Conservation (phyloP, 2,329 filamentous ascomycete species). For the Chrysoporthe austroafricana region DNA sequence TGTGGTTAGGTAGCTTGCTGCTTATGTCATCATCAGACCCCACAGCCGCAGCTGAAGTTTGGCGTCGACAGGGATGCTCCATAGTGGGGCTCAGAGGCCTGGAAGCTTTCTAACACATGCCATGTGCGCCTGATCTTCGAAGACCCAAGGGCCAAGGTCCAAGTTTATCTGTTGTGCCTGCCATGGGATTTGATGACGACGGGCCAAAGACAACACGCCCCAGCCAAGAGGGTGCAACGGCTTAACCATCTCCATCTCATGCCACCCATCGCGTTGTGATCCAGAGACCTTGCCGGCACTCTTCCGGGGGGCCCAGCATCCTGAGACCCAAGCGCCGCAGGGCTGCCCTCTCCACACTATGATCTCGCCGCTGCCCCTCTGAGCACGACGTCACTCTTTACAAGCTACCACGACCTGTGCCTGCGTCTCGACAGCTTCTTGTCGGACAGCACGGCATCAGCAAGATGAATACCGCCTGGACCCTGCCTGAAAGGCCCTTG, state of each 20-base stretch:
- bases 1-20: neutral
- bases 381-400: slow-evolving; percentile 4
- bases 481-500: slow-evolving; percentile 58
- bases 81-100: slow-evolving; percentile 5
- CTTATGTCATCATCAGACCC: slow-evolving; percentile 1
- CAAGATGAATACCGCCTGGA: slow-evolving; percentile 36
- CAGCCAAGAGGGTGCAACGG: neutral
- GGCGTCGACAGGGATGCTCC: neutral
- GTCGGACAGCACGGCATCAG: slow-evolving; percentile 9
- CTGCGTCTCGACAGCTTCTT: neutral
- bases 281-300: neutral
- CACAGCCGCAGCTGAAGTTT: neutral
- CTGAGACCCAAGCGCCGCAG: neutral
- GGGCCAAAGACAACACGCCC: neutral
- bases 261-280: neutral
- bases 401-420: neutral
- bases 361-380: neutral
- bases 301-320: neutral
- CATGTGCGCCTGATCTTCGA: neutral
- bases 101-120: neutral
- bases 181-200: neutral
- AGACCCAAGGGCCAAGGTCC: neutral
- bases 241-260: neutral
- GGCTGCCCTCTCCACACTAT: slow-evolving; percentile 2
- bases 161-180: neutral